Percentiles rank a stretch among this genome's conserved stretches.
These are phyloP conservation scores for Mucor lusitanicus DNA, from an alignment of 371 early-diverging fungal genomes.

Conservation along the genomic window DNA sequence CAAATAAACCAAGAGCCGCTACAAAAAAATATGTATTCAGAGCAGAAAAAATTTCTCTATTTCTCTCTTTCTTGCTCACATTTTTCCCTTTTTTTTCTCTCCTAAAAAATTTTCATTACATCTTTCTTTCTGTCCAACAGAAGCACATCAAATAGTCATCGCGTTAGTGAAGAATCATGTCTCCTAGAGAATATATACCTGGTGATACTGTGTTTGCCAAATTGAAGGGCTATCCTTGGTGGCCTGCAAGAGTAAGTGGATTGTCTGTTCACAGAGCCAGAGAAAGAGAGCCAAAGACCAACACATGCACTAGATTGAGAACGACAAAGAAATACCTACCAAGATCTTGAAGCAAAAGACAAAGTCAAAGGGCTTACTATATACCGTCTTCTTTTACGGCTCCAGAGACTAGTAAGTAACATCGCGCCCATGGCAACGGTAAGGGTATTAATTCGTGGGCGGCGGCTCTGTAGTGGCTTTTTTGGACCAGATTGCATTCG, in stretches of 20 bases:
- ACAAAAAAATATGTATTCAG: background rate
- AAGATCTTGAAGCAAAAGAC: slow-evolving; percentile 55
- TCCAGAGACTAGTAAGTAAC: slow-evolving; percentile 66
- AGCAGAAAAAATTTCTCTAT: background rate
- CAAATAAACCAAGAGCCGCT: slow-evolving; percentile 1
- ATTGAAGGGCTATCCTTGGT: slow-evolving; percentile 73
- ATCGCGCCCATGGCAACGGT: background rate
- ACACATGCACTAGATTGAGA: slow-evolving; percentile 44
- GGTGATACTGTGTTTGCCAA: slow-evolving; percentile 68
- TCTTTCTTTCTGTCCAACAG: background rate
- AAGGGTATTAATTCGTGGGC: background rate
- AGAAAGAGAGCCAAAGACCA: background rate
- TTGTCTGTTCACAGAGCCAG: background rate
- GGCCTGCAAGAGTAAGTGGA: slow-evolving; percentile 69
- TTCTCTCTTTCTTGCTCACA: background rate
- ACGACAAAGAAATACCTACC: slow-evolving; percentile 48
- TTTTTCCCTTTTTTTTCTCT: slow-evolving; percentile 15
- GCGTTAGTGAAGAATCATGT: slow-evolving; percentile 3
- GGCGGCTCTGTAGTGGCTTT: slow-evolving; percentile 37
- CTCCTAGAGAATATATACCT: slow-evolving; percentile 42
- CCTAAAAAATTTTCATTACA: background rate
- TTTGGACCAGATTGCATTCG: slow-evolving; percentile 52
- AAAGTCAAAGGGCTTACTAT: slow-evolving; percentile 49
- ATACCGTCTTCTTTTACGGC: slow-evolving; percentile 65
- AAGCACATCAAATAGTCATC: background rate